Percentiles rank a stretch among this genome's conserved stretches.
These are phyloP conservation scores for Hericium rajendrae DNA, from an alignment of 768 basidiomycete genomes.

Conservation along the genomic window DNA sequence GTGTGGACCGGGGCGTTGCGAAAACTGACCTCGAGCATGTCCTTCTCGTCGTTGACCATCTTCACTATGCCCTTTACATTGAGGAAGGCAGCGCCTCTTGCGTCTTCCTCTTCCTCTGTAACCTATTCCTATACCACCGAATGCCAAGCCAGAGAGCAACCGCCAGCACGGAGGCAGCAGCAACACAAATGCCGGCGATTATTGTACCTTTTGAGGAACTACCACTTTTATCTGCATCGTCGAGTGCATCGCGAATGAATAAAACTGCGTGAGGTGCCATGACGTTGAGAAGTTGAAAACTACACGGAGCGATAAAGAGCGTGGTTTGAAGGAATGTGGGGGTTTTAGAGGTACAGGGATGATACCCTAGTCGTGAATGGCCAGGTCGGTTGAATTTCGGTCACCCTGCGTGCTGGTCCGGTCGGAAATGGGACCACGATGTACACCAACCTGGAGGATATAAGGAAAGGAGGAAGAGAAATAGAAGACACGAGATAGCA, in stretches of 20 bases:
- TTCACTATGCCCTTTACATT: conserved; percentile 38
- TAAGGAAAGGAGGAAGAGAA: neutral
- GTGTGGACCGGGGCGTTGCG: too few species aligned
- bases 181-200: conserved; percentile 44
- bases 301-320: neutral
- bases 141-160: conserved; percentile 35
- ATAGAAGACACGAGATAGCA: neutral
- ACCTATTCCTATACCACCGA: conserved; percentile 32
- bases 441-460: too few species aligned
- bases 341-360: neutral
- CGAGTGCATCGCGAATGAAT: neutral
- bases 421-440: too few species aligned
- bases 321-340: neutral
- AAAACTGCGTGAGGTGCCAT: conserved; percentile 10
- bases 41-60: conserved; percentile 20
- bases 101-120: conserved; percentile 27
- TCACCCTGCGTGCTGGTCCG: neutral
- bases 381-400: neutral
- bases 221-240: neutral
- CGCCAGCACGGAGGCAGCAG: conserved; percentile 29
- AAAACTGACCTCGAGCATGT: neutral
- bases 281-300: neutral
- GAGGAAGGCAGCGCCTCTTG: conserved; percentile 33
- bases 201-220: conserved; percentile 22
- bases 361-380: neutral